Evolutionary conservation across 257 asterid genomes (phyloP).

Genomic region (Apocynum venetum): DNA sequence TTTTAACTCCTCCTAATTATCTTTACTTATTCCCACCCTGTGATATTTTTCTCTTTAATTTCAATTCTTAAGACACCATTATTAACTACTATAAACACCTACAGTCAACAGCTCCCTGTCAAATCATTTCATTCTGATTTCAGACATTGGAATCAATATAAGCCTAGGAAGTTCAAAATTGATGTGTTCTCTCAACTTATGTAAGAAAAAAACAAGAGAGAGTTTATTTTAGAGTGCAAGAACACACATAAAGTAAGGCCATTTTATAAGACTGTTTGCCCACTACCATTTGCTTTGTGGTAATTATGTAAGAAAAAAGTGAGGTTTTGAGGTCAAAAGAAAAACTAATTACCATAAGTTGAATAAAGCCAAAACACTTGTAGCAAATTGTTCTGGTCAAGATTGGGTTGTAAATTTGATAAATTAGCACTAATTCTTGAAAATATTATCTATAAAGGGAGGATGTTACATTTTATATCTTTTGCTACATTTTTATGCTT

Average conservation of each 20-base stretch:
- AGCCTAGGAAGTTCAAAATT: background rate
- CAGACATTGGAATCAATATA: background rate
- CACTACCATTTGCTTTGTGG: conserved; percentile 11
- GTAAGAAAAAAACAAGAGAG: background rate
- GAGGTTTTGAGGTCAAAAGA: conserved; percentile 2
- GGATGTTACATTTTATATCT: background rate
- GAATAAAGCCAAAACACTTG: conserved; percentile 9
- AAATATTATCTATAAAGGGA: background rate
- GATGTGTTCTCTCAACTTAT: background rate
- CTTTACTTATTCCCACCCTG: too few relatives aligned
- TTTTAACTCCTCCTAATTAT: too few relatives aligned
- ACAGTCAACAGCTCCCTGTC: background rate
- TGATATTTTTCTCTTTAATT: too few relatives aligned
- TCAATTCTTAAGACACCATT: too few relatives aligned
- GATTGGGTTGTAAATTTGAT: background rate
- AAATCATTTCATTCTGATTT: background rate
- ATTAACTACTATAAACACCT: too few relatives aligned
- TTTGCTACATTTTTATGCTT: background rate
- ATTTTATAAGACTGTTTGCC: background rate
- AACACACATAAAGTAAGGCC: background rate
- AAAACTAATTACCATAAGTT: background rate
- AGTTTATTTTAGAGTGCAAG: too few relatives aligned
- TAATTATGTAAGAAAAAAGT: background rate
- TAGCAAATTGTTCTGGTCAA: background rate
- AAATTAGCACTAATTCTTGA: conserved; percentile 6